Percentiles rank a stretch among this genome's conserved stretches.
Conservation (phyloP, 139 green algal species). For the Auxenochlorella pyrenoidosa region DNA sequence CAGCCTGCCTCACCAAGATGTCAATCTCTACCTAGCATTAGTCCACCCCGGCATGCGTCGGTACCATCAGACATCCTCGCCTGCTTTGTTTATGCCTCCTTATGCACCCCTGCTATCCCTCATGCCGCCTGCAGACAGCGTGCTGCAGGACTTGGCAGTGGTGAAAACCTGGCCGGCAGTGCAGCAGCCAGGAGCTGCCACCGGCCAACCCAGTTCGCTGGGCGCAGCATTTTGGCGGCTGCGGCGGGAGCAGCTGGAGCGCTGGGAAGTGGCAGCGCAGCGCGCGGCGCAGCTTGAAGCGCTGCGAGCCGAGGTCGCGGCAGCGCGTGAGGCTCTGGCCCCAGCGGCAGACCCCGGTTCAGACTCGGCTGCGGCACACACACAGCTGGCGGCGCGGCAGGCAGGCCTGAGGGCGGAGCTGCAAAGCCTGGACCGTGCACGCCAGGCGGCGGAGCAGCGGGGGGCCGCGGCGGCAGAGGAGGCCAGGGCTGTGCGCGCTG, state of each 20-base stretch:
- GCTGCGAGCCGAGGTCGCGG: conserved; percentile 3
- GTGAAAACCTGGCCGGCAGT: conserved; percentile 1
- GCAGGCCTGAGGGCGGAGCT: conserved; percentile 15
- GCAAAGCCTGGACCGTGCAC: neutral
- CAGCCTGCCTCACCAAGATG: no score
- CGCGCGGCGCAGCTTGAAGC: neutral
- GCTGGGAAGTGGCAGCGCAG: neutral
- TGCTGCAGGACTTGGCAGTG: neutral
- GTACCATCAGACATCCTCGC: no score
- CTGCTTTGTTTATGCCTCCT: neutral
- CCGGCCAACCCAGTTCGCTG: neutral
- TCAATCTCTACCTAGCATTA: no score
- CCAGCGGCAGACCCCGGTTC: neutral
- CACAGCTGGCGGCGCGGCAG: conserved; percentile 6
- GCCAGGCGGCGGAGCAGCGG: neutral
- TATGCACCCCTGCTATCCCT: neutral
- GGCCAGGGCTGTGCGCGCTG: neutral
- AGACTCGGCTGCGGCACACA: neutral
- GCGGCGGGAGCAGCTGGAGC: conserved; percentile 17
- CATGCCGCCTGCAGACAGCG: neutral
- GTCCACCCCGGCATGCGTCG: no score
- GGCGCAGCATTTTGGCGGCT: neutral
- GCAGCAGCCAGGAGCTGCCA: neutral
- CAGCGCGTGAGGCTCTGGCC: neutral
- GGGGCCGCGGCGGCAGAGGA: neutral